Base-by-base conservation (phyloP, 208 protist species). In the Leishmania tropica region DNA sequence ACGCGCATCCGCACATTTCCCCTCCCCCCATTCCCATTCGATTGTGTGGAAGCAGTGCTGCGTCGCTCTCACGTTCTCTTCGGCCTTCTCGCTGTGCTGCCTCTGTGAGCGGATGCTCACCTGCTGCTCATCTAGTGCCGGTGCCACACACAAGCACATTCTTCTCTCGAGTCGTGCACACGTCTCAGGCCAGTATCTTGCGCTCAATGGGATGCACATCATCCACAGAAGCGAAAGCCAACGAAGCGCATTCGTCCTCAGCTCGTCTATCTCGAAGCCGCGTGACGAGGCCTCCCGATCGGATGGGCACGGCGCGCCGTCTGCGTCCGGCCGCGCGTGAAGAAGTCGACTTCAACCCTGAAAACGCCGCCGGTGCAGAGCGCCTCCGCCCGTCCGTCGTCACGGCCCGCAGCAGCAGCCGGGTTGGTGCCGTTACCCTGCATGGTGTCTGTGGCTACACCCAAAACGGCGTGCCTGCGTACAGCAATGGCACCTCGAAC, bases 401-500 rank as follows among this genome's bases (percentile, higher is more conserved):
- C 37, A 78, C 54, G 19, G 40, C 8, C 24, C n/a, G 51, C 51
- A 42, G 35, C 47, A 24, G 15, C 21, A 5, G 75, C 53, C 75
- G 56, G 24, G 53, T 17, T 48, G 19, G 24, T 45, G 56, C 37
- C 11, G 56, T 78, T 35, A 65, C 88, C 35, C 73, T 92, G 48
- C 79, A 94, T 67, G 88, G 78, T 21, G 45, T 93, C 37, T 94
- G 89, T 60, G 94, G 94, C n/a, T 82, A 81, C 78, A 92, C 92
- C 2, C 68, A 74, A 19, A 90, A 92, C 24, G 83, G 89, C 35
- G 90, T 95, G 21, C 79, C 88, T 0, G 89, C 92, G 64, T 96
- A 92, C 87, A 96, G 94, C 85, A 97, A 97, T 79, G 88, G 86
- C 72, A 73, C 86, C 51, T 78, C 74, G 68, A 89, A 79, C 74